These are phyloP conservation scores for Colletotrichum eremochloae DNA, from an alignment of 2,329 filamentous ascomycete species.

Conservation along the genomic window DNA sequence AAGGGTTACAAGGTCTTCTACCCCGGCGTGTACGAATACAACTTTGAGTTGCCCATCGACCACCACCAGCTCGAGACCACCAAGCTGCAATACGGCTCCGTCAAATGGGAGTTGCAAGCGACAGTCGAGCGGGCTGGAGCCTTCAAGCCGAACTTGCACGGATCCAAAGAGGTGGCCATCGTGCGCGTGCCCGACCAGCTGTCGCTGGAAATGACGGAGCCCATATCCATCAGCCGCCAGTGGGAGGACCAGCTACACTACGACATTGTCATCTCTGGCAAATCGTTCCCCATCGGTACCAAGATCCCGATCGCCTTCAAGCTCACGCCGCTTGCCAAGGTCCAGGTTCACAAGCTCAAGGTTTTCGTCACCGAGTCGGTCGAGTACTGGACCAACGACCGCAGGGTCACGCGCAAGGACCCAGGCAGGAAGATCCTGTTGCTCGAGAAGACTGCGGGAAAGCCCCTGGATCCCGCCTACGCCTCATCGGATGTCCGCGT, in stretches of 20 bases:
- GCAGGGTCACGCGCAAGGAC: conserved; percentile 86
- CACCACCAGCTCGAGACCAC: conserved; percentile 91
- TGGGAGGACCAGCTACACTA: conserved; percentile 98
- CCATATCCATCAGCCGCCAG: conserved; percentile 91
- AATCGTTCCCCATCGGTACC: conserved; percentile 90
- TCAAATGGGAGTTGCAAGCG: conserved; percentile 90
- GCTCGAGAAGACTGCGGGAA: conserved; percentile 89
- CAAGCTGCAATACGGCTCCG: conserved; percentile 85
- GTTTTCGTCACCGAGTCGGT: conserved; percentile 91
- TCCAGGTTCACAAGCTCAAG: conserved; percentile 92
- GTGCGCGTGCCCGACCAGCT: conserved; percentile 89
- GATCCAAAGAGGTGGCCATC: conserved; percentile 83
- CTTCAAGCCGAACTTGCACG: conserved; percentile 89
- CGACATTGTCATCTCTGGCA: conserved; percentile 95
- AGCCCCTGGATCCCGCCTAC: conserved; percentile 79
- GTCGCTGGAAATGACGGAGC: conserved; percentile 90
- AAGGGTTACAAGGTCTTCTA: conserved; percentile 91
- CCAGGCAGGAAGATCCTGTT: conserved; percentile 86
- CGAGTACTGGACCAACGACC: conserved; percentile 91
- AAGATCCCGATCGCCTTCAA: conserved; percentile 96
- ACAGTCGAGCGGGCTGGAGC: conserved; percentile 88
- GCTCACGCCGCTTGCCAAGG: conserved; percentile 90
- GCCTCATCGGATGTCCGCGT: conserved; percentile 82
- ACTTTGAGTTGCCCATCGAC: conserved; percentile 91
- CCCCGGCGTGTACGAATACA: conserved; percentile 75